Evolutionary conservation across 495 filamentous ascomycete species (phyloP), one percentile per base, ranked within the genome.

Genomic region (Penicillium ochrochloron): DNA sequence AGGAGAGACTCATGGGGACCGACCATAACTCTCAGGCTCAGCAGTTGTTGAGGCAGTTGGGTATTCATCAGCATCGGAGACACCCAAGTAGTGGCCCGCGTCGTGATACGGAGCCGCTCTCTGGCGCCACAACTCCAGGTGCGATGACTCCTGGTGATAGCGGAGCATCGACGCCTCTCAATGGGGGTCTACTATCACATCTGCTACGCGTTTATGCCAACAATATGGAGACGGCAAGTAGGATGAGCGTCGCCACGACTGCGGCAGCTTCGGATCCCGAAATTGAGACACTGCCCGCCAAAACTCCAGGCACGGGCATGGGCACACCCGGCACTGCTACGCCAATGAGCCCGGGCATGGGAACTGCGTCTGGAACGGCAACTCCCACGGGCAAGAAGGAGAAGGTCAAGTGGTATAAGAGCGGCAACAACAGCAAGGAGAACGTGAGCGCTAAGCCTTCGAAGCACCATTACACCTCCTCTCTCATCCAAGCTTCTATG

Each of bases 341-440:
- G 1, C 60, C 66, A 9, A 39, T 39, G 53, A 12, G 34, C 34
- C 35, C 8, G 17, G 33, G 31, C 5, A 15, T 17, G 29, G 33
- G 33, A 2, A 56, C 29, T 21, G 53, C 6, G 53, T 23, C 53
- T 3, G 69, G 67, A n/a, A 15, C 35, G 2, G 66, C 62, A 6
- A 59, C 50, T n/a, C 34, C 56, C 6, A 69, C 59, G 29, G 69
- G 66, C 12, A 74, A 76, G 62, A 73, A 68, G 31, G 71, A 75
- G 12, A 78, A 77, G 35, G 54, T 73, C 54, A 78, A 77, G 61
- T 78, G 75, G 77, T 78, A 78, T 52, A 66, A 70, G 1, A 67
- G 69, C 34, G 59, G 62, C 33, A 56, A 62, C 15, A 57, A 37
- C 8, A 65, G 55, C 60, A 71, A 53, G 57, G 59, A 54, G 23